Conservation (phyloP, 768 basidiomycete genomes). For the Favolaschia claudopus region DNA sequence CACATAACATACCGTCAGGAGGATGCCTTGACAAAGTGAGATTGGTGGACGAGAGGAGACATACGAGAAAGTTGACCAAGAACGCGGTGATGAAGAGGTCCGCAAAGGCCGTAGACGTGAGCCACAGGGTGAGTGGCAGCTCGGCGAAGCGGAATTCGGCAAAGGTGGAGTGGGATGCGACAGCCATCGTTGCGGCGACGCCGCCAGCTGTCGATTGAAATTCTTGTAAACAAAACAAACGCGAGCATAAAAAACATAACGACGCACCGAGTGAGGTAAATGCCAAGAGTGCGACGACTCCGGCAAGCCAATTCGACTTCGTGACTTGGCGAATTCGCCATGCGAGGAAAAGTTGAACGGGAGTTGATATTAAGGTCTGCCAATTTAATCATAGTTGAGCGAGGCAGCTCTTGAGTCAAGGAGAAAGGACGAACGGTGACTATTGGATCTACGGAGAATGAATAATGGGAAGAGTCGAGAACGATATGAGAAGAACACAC, state of each 20-base stretch:
- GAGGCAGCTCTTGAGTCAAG: too few species aligned
- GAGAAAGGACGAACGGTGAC: conserved; percentile 15
- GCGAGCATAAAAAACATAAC: neutral
- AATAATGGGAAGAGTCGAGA: neutral
- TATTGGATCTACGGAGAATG: conserved; percentile 18
- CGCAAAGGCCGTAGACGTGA: conserved; percentile 20
- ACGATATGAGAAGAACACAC: neutral
- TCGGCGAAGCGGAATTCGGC: neutral
- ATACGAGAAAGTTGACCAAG: conserved; percentile 23
- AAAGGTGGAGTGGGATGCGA: neutral
- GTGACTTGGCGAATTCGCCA: conserved; percentile 24
- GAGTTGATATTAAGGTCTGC: conserved; percentile 21
- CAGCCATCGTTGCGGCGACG: neutral
- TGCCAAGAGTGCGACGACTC: conserved; percentile 10
- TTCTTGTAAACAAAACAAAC: neutral
- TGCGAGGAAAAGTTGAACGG: conserved; percentile 24
- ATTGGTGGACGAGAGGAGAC: neutral
- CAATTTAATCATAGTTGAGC: neutral
- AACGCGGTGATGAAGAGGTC: conserved; percentile 26
- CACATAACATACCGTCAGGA: neutral
- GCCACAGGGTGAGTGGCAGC: conserved; percentile 16
- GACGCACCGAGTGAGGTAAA: conserved; percentile 15
- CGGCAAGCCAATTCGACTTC: conserved; percentile 8
- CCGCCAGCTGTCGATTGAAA: conserved; percentile 1
- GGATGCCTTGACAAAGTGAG: too few species aligned